Percentiles rank a stretch among this genome's conserved stretches.
Conservation (phyloP, 331 rosid species). For the Malus hybrid region DNA sequence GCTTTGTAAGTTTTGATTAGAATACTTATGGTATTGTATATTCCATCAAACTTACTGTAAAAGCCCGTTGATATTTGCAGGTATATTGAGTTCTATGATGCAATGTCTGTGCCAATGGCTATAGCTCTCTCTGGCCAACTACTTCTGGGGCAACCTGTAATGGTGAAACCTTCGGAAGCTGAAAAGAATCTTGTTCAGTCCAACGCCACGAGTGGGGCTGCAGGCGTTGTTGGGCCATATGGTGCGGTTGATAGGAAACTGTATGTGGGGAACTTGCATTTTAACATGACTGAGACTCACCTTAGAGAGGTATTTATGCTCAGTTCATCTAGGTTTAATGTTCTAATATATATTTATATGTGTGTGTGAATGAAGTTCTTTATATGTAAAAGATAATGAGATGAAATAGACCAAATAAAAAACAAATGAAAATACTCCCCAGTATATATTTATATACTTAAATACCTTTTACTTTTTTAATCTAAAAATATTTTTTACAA, state of each 20-base stretch:
- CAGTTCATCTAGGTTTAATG: neutral
- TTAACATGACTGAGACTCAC: constrained; percentile 94
- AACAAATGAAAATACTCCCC: neutral
- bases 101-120: constrained; percentile 98
- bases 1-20: constrained; percentile 65
- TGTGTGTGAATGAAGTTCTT: neutral
- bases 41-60: constrained; percentile 40
- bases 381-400: neutral
- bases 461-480: neutral
- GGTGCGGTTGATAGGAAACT: constrained; percentile 96
- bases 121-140: constrained; percentile 95
- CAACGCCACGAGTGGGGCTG: constrained; percentile 53
- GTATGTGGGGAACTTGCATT: constrained; percentile 95
- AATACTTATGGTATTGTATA: constrained; percentile 7
- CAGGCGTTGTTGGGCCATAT: constrained; percentile 73
- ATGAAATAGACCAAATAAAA: neutral
- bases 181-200: constrained; percentile 98
- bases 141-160: constrained; percentile 93
- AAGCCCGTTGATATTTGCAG: constrained; percentile 50
- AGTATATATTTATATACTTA: neutral
- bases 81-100: constrained; percentile 97
- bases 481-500: no score
- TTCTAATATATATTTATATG: neutral
- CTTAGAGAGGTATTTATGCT: constrained; percentile 71
- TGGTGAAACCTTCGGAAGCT: constrained; percentile 99